These are phyloP conservation scores for Tricholoma sp. DNA, from an alignment of 768 basidiomycete genomes.

Conservation along the genomic window DNA sequence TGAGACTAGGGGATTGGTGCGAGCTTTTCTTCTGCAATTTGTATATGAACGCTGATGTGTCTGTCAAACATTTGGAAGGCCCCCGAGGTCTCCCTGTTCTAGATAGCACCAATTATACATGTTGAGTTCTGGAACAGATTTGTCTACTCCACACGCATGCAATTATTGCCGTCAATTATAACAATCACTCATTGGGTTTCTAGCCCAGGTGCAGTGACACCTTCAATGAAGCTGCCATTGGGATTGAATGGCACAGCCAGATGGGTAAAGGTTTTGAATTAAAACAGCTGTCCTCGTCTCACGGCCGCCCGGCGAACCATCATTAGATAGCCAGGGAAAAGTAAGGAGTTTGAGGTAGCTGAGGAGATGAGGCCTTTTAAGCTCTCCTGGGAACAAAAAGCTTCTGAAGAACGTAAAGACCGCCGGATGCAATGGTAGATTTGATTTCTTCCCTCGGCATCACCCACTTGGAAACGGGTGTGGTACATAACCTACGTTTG, in stretches of 20 bases:
- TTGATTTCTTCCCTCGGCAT: neutral
- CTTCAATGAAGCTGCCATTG: no score
- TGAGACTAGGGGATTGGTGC: conserved; percentile 69
- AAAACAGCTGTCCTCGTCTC: no score
- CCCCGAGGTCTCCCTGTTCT: conserved; percentile 11
- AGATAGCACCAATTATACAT: neutral
- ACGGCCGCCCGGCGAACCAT: no score
- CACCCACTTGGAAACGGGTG: conserved; percentile 3
- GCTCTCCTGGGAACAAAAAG: neutral
- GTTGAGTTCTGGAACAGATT: no score
- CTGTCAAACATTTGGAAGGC: neutral
- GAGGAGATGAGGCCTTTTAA: no score
- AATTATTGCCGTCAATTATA: neutral
- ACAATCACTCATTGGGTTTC: neutral
- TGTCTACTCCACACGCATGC: no score
- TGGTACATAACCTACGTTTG: conserved; percentile 15
- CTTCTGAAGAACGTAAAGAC: neutral
- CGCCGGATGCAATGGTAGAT: conserved; percentile 2
- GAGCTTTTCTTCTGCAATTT: conserved; percentile 18
- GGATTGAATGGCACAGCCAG: no score
- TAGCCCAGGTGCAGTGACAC: no score
- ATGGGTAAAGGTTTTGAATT: no score
- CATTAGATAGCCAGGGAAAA: no score
- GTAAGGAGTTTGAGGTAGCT: no score
- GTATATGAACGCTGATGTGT: neutral